Conservation (phyloP, 768 basidiomycete genomes). For the Amanita rimosa region DNA sequence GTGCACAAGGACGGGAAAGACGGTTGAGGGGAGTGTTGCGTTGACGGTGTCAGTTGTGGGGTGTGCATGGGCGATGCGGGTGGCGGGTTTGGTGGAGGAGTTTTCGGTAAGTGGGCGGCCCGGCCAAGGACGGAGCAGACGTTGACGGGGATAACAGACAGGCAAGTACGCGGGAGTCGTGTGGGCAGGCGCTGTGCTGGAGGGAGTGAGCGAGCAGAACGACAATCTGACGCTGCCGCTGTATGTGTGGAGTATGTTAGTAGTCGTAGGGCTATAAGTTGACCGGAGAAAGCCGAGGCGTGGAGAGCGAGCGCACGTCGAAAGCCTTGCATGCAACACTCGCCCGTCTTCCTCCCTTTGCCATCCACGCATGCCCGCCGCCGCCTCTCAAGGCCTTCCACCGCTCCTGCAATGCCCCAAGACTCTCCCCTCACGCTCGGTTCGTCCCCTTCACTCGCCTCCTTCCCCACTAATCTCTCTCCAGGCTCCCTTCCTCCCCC, state of each 20-base stretch:
- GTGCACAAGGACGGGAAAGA: conserved; percentile 79
- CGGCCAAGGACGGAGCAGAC: too few species aligned
- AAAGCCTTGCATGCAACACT: not conserved
- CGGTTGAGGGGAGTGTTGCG: conserved; percentile 83
- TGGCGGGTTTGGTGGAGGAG: conserved; percentile 53
- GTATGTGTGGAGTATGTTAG: conserved; percentile 88
- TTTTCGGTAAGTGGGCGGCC: conserved; percentile 42
- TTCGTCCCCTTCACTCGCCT: conserved; percentile 7
- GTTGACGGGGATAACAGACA: conserved; percentile 24
- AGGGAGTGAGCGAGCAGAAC: conserved; percentile 91
- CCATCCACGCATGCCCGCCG: conserved; percentile 11
- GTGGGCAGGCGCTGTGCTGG: conserved; percentile 55
- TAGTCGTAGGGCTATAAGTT: conserved; percentile 28
- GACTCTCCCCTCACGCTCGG: conserved; percentile 10
- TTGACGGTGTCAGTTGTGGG: conserved; percentile 62
- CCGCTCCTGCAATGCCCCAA: conserved; percentile 21
- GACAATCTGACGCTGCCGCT: conserved; percentile 96
- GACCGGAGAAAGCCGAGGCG: not conserved
- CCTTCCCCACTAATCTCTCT: not conserved
- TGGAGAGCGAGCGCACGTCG: not conserved
- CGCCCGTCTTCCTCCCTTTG: not conserved
- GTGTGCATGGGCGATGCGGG: conserved; percentile 61
- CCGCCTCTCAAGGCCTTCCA: conserved; percentile 21
- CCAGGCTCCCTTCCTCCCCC: conserved; percentile 14
- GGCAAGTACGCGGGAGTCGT: conserved; percentile 47